Evolutionary conservation across 805 yeast genomes (phyloP), one percentile per base, ranked within the genome.

Genomic region (Ogataea kodamae): DNA sequence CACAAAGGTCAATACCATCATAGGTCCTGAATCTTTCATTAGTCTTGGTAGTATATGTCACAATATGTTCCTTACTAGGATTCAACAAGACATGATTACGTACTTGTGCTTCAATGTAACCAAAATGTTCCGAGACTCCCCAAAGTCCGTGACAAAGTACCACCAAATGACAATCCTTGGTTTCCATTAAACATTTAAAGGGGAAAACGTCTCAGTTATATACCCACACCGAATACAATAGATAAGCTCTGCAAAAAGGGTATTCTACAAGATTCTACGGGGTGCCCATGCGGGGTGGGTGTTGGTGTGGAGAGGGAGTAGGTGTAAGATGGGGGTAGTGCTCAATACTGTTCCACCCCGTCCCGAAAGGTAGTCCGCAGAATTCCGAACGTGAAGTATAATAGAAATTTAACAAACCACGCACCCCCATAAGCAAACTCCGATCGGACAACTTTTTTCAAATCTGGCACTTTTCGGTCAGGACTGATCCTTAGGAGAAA

Each of bases 1-100:
- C 95, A 51, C 92, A 85, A 17, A 85, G 76, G 45, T 86, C 95
- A 14, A 86, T 76, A 2, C 96, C 96, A 52, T 87, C 96, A 48
- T 85, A 80, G 3, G 95, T 87, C 50, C 74, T 72, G 52, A 76
- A 83, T 5, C 89, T 90, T 35, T 75, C 70, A 50, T 80, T 83
- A 12, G 81, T 65, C 18, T 68, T 69, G 0, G 86, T 68, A 27
- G 70, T 65, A 48, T 76, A 72, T 14, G 75, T 68, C 3, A 70
- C 54, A 1, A 62, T 38, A 27, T 45, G 51, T 18, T 52, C 59
- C 20, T 52, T 55, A 4, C 28, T 18, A 9, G 39, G 22, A 13
- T 39, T 49, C 54, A 40, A 54, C 3, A 52, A 49, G n/a, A 61
- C 43, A 1, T 55, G 31, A n/a, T 33, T 43, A 20, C 55, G 60